Evolutionary conservation across 805 yeast species (phyloP).

Genomic region (Kluyveromyces aestuarii): DNA sequence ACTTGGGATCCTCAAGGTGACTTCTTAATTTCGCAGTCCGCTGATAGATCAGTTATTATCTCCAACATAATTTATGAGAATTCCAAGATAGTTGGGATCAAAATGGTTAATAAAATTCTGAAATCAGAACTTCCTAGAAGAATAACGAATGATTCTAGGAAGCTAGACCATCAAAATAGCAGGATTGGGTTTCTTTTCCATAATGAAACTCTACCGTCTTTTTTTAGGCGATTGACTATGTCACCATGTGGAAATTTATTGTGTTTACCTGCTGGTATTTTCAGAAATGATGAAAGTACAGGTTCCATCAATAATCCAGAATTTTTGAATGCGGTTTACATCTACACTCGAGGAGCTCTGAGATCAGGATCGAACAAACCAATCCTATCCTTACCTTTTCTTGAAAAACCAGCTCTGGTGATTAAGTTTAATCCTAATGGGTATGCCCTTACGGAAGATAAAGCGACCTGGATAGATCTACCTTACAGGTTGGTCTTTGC

Average conservation of each 20-base stretch:
- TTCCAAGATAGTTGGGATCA: conserved; percentile 13
- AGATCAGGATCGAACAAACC: conserved; percentile 45
- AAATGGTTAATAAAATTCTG: conserved; percentile 35
- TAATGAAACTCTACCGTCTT: conserved; percentile 81
- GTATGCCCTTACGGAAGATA: conserved; percentile 30
- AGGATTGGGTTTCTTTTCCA: conserved; percentile 53
- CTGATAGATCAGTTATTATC: conserved; percentile 77
- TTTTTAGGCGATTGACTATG: conserved; percentile 76
- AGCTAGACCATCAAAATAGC: conserved; percentile 13
- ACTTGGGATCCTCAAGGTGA: conserved; percentile 87
- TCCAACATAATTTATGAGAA: conserved; percentile 30
- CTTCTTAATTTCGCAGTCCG: conserved; percentile 77
- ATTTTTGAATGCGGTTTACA: conserved; percentile 60
- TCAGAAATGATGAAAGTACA: conserved; percentile 27
- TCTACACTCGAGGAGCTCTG: conserved; percentile 66
- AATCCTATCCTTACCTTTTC: conserved; percentile 67
- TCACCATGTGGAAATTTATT: conserved; percentile 85
- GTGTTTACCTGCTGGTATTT: conserved; percentile 68
- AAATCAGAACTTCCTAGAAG: conserved; percentile 48
- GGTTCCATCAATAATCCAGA: conserved; percentile 28
- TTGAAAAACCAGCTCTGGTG: conserved; percentile 77
- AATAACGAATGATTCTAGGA: conserved; percentile 4
- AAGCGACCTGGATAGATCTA: conserved; percentile 37
- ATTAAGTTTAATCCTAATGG: conserved; percentile 65
- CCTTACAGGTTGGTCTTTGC: conserved; percentile 85